Evolutionary conservation across 139 green algal species (phyloP).

Genomic region (Volvox reticuliferus): DNA sequence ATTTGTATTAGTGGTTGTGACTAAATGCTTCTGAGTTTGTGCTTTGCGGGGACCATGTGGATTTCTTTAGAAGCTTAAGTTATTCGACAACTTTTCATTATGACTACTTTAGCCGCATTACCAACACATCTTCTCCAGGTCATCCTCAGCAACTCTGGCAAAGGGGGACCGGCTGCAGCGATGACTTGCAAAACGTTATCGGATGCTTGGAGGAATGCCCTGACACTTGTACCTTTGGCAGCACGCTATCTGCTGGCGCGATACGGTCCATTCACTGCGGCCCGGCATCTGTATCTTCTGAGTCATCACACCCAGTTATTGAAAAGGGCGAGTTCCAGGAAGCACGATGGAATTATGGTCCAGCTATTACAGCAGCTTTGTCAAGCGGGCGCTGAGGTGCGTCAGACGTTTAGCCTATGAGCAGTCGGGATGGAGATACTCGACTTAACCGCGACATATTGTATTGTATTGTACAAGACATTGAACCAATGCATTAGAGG

Average conservation of each 20-base stretch:
- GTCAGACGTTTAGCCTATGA: background rate
- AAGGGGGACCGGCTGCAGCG: background rate
- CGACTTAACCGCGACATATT: too few species aligned
- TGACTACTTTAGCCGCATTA: too few species aligned
- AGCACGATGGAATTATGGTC: conserved; percentile 4
- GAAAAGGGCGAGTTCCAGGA: background rate
- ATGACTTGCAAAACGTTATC: background rate
- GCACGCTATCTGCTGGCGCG: background rate
- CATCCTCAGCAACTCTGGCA: background rate
- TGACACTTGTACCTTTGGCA: background rate
- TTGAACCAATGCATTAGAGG: too few species aligned
- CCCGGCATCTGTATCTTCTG: background rate
- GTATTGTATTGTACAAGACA: too few species aligned
- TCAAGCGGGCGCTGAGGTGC: background rate
- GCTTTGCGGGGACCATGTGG: too few species aligned
- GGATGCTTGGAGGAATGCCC: background rate
- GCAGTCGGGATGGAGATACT: too few species aligned
- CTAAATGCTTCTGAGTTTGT: too few species aligned
- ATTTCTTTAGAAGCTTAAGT: too few species aligned
- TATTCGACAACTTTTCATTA: too few species aligned
- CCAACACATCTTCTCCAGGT: too few species aligned
- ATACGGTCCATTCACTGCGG: background rate
- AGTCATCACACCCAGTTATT: background rate
- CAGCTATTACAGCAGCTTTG: background rate
- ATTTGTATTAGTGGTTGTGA: too few species aligned